Percentiles rank a stretch among this genome's conserved stretches.
Evolutionary conservation across 371 early-diverging fungal species (phyloP).

Genomic region (Choanephora cucurbitarum): DNA sequence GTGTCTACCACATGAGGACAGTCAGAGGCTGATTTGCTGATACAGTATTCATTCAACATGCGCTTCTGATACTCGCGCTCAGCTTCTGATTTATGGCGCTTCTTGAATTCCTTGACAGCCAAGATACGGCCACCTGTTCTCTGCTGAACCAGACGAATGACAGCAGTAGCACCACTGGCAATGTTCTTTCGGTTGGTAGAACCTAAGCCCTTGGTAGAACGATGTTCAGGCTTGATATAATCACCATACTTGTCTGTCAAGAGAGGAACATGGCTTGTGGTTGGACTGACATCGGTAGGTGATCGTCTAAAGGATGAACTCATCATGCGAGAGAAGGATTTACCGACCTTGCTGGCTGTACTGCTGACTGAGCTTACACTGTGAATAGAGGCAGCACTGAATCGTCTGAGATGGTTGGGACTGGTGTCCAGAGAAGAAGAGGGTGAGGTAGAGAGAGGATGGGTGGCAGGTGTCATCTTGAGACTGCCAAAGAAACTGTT

Average conservation of each 20-base stretch:
- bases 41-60: conserved; percentile 76
- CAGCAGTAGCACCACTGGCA: conserved; percentile 53
- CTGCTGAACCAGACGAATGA: conserved; percentile 42
- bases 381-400: conserved; percentile 16
- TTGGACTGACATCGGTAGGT: too few species aligned
- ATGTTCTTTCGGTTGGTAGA: conserved; percentile 41
- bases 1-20: conserved; percentile 73
- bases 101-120: conserved; percentile 69
- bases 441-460: neutral
- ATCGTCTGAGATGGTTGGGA: conserved; percentile 6
- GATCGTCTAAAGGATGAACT: conserved; percentile 13
- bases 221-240: conserved; percentile 36
- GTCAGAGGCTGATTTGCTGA: conserved; percentile 60
- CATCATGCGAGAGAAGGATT: conserved; percentile 23
- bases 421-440: conserved; percentile 3
- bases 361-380: conserved; percentile 27
- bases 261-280: conserved; percentile 29
- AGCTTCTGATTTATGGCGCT: conserved; percentile 54
- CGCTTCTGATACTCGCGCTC: conserved; percentile 69
- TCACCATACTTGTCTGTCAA: conserved; percentile 39
- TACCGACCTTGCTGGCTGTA: conserved; percentile 22
- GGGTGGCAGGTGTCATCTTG: conserved; percentile 21
- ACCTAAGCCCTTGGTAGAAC: conserved; percentile 30
- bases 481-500: conserved; percentile 19
- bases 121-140: conserved; percentile 27